phyloP scores from a whole-genome alignment of 2,329 filamentous ascomycete species.

The Calonectria leucothoes region DNA sequence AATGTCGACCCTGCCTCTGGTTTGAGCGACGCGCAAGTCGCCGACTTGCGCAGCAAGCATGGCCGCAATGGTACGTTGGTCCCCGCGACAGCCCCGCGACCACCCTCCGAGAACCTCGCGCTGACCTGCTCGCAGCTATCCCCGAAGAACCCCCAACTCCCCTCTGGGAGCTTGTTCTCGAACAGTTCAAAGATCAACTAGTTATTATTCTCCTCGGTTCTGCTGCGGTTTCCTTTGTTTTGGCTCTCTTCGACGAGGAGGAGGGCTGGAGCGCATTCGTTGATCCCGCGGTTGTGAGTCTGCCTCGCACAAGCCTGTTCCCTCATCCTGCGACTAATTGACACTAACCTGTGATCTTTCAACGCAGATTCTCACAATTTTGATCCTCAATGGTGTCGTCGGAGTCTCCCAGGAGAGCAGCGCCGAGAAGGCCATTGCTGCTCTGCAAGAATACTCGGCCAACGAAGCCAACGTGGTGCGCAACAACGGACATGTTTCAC shows the following conservation, averaged over 20 bases:
- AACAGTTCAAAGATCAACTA: conserved; percentile 99
- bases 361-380: conserved; percentile 88
- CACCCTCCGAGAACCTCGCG: conserved; percentile 1
- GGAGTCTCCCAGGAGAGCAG: conserved; percentile 99
- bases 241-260: conserved; percentile 92
- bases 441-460: conserved; percentile 97
- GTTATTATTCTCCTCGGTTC: conserved; percentile 95
- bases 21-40: conserved; percentile 69
- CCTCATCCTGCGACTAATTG: conserved; percentile 2
- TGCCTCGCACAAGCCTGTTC: not conserved
- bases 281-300: conserved; percentile 89
- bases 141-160: conserved; percentile 94
- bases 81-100: conserved; percentile 24
- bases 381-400: conserved; percentile 96
- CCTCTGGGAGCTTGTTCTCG: conserved; percentile 94
- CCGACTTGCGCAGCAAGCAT: conserved; percentile 65
- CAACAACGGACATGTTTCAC: conserved; percentile 78
- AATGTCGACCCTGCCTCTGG: conserved; percentile 66
- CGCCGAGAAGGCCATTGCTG: conserved; percentile 97
- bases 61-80: conserved; percentile 72
- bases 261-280: conserved; percentile 98
- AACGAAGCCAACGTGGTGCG: conserved; percentile 96
- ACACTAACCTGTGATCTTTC: conserved; percentile 16
- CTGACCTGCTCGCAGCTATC: conserved; percentile 58
- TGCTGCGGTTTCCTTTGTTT: conserved; percentile 90